Evolutionary conservation across 1,139 yeast species (phyloP), one percentile per base, ranked within the genome.

Genomic region (Zygoascus meyerae): DNA sequence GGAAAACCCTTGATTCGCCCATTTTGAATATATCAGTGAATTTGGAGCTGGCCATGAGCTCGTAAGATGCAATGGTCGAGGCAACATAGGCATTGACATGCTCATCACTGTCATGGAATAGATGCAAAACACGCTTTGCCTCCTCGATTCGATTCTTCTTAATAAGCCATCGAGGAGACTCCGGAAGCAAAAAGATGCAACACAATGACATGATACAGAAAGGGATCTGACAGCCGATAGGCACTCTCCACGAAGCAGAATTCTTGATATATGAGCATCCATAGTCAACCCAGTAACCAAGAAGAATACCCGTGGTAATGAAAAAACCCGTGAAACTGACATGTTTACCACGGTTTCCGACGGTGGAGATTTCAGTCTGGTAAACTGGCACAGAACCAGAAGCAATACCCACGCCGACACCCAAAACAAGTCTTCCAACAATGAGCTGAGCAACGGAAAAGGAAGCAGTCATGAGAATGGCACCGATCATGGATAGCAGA

Each of bases 341-440:
- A 61, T 82, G 73, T 51, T 76, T 69, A 57, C 94, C 95, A 69
- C 95, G 77, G 61, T 78, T 76, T 55, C 77, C 77, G 7, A 89
- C 79, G 53, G 74, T 74, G 16, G 90, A 78, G 73, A 82, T 76
- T 66, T 86, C 95, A 51, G 83, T 82, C 31, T 49, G 52, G 21
- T 44, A 49, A 9, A 47, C 48, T 4, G 52, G 52, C 11, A 45
- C 47, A 1, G 52, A 46, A 5, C 48, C 46, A n/a, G 47, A 42
- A 10, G 44, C 26, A 34, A 44, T 38, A 14, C 52, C 52, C 10
- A 47, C 56, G 55, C 94, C 95, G 40, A 81, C 54, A 52, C 95
- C 95, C 15, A 86, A 76, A 40, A 83, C 67, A 48, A 83, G 79
- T 67, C 95, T 75, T 18, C 92, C 95, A 51, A 83, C 69, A 42